phyloP scores from a whole-genome alignment of 371 early-diverging fungal species.

The Spiromyces aspiralis region DNA sequence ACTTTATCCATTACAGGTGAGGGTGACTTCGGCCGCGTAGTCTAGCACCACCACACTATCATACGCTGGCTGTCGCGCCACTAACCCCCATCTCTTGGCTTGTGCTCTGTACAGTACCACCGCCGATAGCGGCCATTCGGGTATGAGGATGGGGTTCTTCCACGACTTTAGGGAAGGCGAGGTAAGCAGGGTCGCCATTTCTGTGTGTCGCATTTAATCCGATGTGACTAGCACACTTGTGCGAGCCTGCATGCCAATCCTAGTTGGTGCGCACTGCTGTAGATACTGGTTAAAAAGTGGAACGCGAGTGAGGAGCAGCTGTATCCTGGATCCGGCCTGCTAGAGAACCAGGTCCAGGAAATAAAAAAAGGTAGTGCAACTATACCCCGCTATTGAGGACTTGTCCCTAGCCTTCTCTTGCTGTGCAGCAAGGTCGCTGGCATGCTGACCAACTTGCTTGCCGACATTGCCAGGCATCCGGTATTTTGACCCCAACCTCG shows the following conservation, averaged over 20 bases:
- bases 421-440: too few species aligned
- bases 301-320: slow-evolving; percentile 37
- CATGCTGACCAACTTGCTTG: too few species aligned
- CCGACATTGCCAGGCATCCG: slow-evolving; percentile 45
- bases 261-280: background rate
- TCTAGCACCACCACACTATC: background rate
- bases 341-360: background rate
- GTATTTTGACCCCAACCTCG: slow-evolving; percentile 65
- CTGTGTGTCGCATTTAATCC: background rate
- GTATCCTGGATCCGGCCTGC: slow-evolving; percentile 2
- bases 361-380: slow-evolving; percentile 6
- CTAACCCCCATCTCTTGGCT: background rate
- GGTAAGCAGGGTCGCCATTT: slow-evolving; percentile 23
- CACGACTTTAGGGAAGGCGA: slow-evolving; percentile 45
- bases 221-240: too few species aligned
- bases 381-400: background rate
- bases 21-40: too few species aligned
- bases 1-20: slow-evolving; percentile 78
- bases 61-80: background rate
- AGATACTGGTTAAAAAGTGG: slow-evolving; percentile 63
- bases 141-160: slow-evolving; percentile 58
- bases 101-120: slow-evolving; percentile 22
- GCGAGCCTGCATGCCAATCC: background rate
- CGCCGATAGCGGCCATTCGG: slow-evolving; percentile 37
- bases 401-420: too few species aligned